Evolutionary conservation across 225 moss, liverwort and hornwort species (phyloP).

Genomic region (Straminergon stramineum): DNA sequence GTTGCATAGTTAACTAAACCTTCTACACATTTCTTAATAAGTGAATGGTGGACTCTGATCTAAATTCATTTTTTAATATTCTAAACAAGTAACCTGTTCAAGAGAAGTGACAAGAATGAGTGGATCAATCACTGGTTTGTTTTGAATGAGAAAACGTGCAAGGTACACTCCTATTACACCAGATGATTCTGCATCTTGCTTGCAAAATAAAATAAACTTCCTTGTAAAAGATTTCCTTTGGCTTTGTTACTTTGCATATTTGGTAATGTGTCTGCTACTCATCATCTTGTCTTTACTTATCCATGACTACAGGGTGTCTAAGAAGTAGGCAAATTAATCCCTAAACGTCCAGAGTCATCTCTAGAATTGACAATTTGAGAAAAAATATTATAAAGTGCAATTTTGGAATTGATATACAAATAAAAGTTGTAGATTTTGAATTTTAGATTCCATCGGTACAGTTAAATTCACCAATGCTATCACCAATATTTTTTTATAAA

Average conservation of each 20-base stretch:
- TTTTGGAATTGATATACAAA: too few species aligned
- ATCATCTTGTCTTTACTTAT: background rate
- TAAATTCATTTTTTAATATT: background rate
- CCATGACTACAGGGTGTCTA: background rate
- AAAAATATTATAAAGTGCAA: too few species aligned
- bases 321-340: background rate
- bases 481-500: too few species aligned
- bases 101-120: conserved; percentile 65
- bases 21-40: background rate
- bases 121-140: conserved; percentile 94
- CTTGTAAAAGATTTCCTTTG: background rate
- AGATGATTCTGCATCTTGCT: background rate
- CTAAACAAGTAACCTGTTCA: conserved; percentile 58
- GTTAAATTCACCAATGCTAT: too few species aligned
- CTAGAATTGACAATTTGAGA: too few species aligned
- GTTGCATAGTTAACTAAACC: background rate
- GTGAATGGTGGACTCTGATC: background rate
- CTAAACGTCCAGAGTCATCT: too few species aligned
- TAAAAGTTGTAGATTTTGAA: too few species aligned
- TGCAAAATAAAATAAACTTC: background rate
- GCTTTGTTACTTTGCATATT: background rate
- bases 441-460: too few species aligned
- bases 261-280: background rate
- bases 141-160: conserved; percentile 70
- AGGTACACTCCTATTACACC: conserved; percentile 23